Evolutionary conservation across 768 basidiomycete genomes (phyloP), one percentile per base, ranked within the genome.

Genomic region (Lentinula boryana): DNA sequence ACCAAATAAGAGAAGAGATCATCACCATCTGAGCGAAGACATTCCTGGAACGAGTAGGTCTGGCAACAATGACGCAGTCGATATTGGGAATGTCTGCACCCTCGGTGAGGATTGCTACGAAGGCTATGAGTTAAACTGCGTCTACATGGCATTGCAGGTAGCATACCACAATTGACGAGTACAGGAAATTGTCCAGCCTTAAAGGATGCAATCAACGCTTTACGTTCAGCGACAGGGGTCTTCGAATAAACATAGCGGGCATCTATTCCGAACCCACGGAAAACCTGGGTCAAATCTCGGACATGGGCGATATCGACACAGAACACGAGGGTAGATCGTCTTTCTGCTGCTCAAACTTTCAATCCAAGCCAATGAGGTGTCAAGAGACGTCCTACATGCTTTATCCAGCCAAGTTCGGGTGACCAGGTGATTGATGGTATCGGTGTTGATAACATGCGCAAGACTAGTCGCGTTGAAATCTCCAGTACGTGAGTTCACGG

Each of bases 81-180:
- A 97, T 89, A 62, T 91, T 92, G 2, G 95, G 95, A 56, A 98
- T 93, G 75, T 98, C 95, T 18, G 94, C 85, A 3, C 95, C 95
- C 76, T 97, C 95, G 1, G 94, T 96, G 64, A 97, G 77, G 52
- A 97, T 89, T 21, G 93, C 93, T 88, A 51, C 63, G 27, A 16
- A 16, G 44, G 1, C 2, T 38, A 49, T 44, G 61, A 33, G 10
- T 8, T 3, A 32, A 35, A 9, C 9, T 12, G 57, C 31, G n/a
- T 36, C 21, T 40, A 33, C 40, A 52, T 41, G 4, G n/a, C n/a
- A n/a, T 2, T 16, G 33, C 52, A 13, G 56, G 58, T 27, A 23
- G 67, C 75, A 54, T 38, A 91, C 91, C 88, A 68, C 95, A 98
- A 68, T 98, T 98, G 50, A 98, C 73, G 31, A 98, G 77, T 1